These are phyloP conservation scores for Leucocoprinus birnbaumii DNA, from an alignment of 768 basidiomycete species.

Conservation along the genomic window DNA sequence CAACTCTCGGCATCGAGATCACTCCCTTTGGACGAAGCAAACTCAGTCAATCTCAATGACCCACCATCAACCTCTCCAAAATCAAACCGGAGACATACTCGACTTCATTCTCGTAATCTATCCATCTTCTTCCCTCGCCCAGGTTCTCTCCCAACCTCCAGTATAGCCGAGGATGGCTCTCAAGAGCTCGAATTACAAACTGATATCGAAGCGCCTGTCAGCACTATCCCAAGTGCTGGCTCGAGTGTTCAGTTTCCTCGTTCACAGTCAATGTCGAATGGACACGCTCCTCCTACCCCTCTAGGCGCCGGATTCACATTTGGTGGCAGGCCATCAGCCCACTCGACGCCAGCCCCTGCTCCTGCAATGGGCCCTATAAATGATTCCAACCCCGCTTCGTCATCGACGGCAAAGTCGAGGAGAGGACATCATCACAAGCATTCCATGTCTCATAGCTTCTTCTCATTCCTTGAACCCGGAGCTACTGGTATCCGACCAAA, in stretches of 20 bases:
- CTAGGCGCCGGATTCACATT: constrained; percentile 62
- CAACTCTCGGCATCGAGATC: constrained; percentile 22
- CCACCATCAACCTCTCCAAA: constrained; percentile 20
- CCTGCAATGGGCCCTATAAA: constrained; percentile 18
- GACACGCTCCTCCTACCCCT: constrained; percentile 30
- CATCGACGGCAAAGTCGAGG: constrained; percentile 35
- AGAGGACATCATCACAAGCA: constrained; percentile 92
- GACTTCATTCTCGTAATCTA: constrained; percentile 87
- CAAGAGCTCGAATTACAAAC: constrained; percentile 46
- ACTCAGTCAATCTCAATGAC: constrained; percentile 11
- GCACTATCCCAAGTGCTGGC: constrained; percentile 41
- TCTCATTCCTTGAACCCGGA: constrained; percentile 88
- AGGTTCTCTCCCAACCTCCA: constrained; percentile 52
- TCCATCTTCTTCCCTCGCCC: constrained; percentile 91
- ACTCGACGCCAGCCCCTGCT: constrained; percentile 21
- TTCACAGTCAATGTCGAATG: constrained; percentile 21
- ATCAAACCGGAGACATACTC: constrained; percentile 49
- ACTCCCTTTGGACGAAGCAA: constrained; percentile 13
- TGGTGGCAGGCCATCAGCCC: constrained; percentile 49
- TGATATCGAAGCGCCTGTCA: constrained; percentile 46
- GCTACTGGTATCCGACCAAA: constrained; percentile 20
- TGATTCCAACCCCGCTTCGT: constrained; percentile 13
- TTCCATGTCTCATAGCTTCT: constrained; percentile 92
- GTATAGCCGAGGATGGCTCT: constrained; percentile 67
- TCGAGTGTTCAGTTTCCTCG: constrained; percentile 38